These are phyloP conservation scores for Amphicarpaea edgeworthii DNA, from an alignment of 306 rosid species.

Conservation along the genomic window DNA sequence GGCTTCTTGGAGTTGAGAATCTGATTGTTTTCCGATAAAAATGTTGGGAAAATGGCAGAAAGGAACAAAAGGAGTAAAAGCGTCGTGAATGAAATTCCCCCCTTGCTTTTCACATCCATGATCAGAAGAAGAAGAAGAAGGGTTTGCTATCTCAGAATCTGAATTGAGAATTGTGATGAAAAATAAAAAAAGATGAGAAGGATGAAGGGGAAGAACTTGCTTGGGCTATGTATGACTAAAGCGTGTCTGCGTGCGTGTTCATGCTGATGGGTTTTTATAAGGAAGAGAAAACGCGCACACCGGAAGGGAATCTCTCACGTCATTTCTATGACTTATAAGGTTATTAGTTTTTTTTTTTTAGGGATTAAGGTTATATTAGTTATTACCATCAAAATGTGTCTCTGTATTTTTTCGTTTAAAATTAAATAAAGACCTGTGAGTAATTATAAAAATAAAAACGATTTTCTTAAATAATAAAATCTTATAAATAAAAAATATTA, in stretches of 20 bases:
- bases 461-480: background rate
- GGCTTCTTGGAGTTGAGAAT: slow-evolving; percentile 17
- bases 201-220: background rate
- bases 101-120: slow-evolving; percentile 29
- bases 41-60: slow-evolving; percentile 42
- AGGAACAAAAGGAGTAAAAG: slow-evolving; percentile 44
- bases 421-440: background rate
- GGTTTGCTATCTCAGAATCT: background rate
- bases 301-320: background rate
- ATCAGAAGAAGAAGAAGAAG: background rate
- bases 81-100: slow-evolving; percentile 18
- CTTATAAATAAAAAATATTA: background rate
- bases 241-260: background rate
- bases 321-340: background rate
- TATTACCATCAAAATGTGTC: too few species aligned
- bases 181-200: background rate
- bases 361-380: too few species aligned
- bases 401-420: background rate
- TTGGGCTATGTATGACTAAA: background rate
- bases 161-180: background rate
- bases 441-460: background rate
- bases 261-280: background rate
- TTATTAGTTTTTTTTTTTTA: too few species aligned
- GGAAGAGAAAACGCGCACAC: background rate
- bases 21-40: slow-evolving; percentile 54